Percentiles rank a stretch among this genome's conserved stretches.
These are phyloP conservation scores for Zymoseptoria crescenta DNA, from an alignment of 2,329 filamentous ascomycete species.

Conservation along the genomic window DNA sequence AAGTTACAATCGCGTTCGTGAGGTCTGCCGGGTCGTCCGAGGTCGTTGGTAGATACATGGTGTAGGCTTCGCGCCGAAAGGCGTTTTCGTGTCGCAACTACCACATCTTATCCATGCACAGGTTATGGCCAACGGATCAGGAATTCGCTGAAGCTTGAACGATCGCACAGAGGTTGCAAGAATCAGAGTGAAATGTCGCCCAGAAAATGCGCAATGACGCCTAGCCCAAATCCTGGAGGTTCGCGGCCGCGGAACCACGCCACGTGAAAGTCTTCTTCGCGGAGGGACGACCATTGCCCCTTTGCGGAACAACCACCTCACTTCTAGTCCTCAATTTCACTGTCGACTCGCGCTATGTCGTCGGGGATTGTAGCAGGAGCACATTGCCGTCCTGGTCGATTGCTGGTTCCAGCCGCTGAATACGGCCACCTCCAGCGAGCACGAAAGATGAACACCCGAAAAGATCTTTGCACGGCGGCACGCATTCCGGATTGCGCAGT, in stretches of 20 bases:
- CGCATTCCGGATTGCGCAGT: neutral
- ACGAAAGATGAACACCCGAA: neutral
- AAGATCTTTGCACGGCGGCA: neutral
- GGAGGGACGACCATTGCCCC: neutral
- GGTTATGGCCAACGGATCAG: neutral
- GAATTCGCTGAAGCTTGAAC: neutral
- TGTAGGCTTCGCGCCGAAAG: slow-evolving; percentile 7
- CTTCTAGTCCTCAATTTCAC: neutral
- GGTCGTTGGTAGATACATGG: slow-evolving; percentile 7
- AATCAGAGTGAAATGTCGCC: neutral
- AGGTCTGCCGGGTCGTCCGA: neutral
- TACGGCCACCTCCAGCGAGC: neutral
- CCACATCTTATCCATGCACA: slow-evolving; percentile 9
- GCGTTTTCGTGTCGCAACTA: slow-evolving; percentile 6
- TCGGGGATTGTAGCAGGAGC: neutral
- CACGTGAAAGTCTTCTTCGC: neutral
- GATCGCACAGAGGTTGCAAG: neutral
- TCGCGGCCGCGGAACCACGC: neutral
- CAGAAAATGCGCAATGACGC: neutral
- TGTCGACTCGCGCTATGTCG: neutral
- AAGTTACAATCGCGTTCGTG: neutral
- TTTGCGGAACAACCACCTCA: neutral
- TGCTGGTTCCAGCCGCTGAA: neutral
- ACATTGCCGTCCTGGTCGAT: neutral
- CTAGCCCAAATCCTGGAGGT: neutral